These are phyloP conservation scores for Fusarium ramigenum DNA, from an alignment of 2,329 filamentous ascomycete species.

Conservation along the genomic window DNA sequence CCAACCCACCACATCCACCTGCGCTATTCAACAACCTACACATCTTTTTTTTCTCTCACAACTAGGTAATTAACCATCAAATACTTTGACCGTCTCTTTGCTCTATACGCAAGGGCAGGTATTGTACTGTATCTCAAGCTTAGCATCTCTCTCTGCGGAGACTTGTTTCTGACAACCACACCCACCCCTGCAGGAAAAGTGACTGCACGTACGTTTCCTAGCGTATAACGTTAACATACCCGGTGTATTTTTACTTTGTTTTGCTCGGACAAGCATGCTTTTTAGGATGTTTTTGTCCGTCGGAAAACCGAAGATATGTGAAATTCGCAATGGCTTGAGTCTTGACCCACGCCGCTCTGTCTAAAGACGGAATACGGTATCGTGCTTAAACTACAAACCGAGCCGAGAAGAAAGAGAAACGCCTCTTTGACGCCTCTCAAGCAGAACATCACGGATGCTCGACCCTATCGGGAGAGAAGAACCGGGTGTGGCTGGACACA, in stretches of 20 bases:
- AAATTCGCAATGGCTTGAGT: conserved; percentile 16
- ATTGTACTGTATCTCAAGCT: not conserved
- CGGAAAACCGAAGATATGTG: conserved; percentile 14
- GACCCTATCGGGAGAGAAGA: conserved; percentile 17
- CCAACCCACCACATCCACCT: conserved; percentile 30
- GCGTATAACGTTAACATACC: conserved; percentile 18
- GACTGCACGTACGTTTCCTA: not conserved
- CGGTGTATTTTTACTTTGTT: conserved; percentile 12
- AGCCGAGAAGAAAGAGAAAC: conserved; percentile 11
- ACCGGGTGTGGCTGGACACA: conserved; percentile 26
- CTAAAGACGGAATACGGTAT: not conserved
- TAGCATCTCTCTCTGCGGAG: not conserved
- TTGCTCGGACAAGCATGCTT: conserved; percentile 12
- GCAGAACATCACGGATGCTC: conserved; percentile 25
- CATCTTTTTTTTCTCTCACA: not conserved
- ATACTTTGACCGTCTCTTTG: conserved; percentile 21
- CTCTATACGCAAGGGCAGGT: not conserved
- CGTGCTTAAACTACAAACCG: not conserved
- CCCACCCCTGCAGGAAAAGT: conserved; percentile 27
- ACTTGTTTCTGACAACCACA: conserved; percentile 10
- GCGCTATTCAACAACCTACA: conserved; percentile 20
- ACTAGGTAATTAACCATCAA: not conserved
- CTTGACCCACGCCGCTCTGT: conserved; percentile 29
- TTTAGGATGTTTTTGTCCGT: conserved; percentile 4
- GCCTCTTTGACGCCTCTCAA: conserved; percentile 30